Evolutionary conservation across 495 filamentous ascomycete species (phyloP).

Genomic region (Tuber aestivum): DNA sequence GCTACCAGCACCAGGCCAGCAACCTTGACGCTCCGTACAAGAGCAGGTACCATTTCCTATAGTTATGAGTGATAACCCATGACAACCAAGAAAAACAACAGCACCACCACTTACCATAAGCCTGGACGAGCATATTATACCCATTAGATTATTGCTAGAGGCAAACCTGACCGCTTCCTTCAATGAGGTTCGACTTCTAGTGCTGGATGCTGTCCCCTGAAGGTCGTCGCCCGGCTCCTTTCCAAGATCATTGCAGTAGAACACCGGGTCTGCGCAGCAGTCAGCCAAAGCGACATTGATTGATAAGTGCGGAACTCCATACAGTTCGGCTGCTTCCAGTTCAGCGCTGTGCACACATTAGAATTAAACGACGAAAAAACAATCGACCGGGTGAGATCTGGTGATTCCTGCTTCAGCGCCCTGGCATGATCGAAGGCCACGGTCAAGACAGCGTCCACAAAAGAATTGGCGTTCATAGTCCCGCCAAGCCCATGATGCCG

Average conservation of each 20-base stretch:
- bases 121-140: constrained; percentile 78
- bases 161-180: constrained; percentile 93
- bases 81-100: not conserved
- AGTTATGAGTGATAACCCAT: not conserved
- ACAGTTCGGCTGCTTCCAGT: constrained; percentile 99
- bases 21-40: constrained; percentile 87
- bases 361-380: constrained; percentile 89
- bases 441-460: constrained; percentile 72
- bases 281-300: not conserved
- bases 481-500: constrained; percentile 59
- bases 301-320: constrained; percentile 34
- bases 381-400: constrained; percentile 69
- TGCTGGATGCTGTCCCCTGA: constrained; percentile 47
- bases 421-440: constrained; percentile 90
- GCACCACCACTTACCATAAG: constrained; percentile 61
- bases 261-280: constrained; percentile 63
- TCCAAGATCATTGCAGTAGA: constrained; percentile 89
- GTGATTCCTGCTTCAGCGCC: constrained; percentile 59
- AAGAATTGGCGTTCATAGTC: constrained; percentile 75
- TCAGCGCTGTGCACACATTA: constrained; percentile 82
- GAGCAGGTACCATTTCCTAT: constrained; percentile 84
- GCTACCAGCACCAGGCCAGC: constrained; percentile 86
- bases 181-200: constrained; percentile 68
- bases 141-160: constrained; percentile 97
- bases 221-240: constrained; percentile 42